These are phyloP conservation scores for Emericellopsis atlantica DNA, from an alignment of 2,329 filamentous ascomycete species.

Conservation along the genomic window DNA sequence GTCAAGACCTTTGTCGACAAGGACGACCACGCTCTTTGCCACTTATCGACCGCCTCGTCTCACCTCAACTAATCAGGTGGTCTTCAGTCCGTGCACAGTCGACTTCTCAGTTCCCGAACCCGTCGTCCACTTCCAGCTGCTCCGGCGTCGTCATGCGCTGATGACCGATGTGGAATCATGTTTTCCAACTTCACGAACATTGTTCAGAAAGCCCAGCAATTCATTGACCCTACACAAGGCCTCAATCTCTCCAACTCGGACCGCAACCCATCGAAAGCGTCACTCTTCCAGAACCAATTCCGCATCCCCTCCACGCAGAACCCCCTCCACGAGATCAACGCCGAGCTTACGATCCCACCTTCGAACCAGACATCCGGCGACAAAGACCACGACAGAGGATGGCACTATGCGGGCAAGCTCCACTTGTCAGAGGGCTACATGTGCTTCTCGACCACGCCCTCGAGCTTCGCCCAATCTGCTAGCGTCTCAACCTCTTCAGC, in stretches of 20 bases:
- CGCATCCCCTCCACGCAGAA: slow-evolving; percentile 85
- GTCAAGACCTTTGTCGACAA: too few relatives aligned
- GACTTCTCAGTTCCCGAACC: background rate
- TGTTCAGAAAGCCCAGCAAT: slow-evolving; percentile 88
- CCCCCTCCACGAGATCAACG: slow-evolving; percentile 90
- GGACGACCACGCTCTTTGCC: too few relatives aligned
- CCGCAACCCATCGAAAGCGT: slow-evolving; percentile 76
- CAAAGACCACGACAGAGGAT: slow-evolving; percentile 60
- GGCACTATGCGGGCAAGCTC: slow-evolving; percentile 83
- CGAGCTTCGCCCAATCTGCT: slow-evolving; percentile 72
- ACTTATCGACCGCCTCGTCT: too few relatives aligned
- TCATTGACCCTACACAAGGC: slow-evolving; percentile 81
- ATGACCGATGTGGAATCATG: slow-evolving; percentile 30
- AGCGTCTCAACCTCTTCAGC: slow-evolving; percentile 68
- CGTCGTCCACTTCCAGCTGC: background rate
- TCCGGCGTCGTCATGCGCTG: slow-evolving; percentile 22
- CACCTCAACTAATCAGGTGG: too few relatives aligned
- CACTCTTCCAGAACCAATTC: slow-evolving; percentile 92
- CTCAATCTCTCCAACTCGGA: slow-evolving; percentile 61
- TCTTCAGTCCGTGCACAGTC: too few relatives aligned
- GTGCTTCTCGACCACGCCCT: slow-evolving; percentile 89
- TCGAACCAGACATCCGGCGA: slow-evolving; percentile 59
- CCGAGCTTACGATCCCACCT: slow-evolving; percentile 79
- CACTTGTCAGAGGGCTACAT: slow-evolving; percentile 91
- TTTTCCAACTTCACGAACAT: slow-evolving; percentile 59